phyloP scores from a whole-genome alignment of 2,329 filamentous ascomycete species.

The Chrysoporthe puriensis region DNA sequence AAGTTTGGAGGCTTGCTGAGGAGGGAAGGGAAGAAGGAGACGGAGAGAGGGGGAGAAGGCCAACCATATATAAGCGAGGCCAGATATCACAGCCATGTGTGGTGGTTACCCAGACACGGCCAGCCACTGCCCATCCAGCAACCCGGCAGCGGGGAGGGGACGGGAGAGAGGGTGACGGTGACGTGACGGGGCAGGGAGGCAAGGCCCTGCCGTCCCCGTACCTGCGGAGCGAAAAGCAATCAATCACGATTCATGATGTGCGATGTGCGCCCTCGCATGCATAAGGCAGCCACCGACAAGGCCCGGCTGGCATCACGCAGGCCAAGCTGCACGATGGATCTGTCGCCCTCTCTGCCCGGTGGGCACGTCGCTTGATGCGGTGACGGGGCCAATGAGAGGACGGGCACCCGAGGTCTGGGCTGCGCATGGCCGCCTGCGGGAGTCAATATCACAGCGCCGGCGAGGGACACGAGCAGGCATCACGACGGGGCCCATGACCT shows the following conservation, averaged over 20 bases:
- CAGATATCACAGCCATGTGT: constrained; percentile 38
- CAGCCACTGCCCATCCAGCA: constrained; percentile 11
- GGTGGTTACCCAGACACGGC: constrained; percentile 31
- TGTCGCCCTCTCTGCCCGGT: constrained; percentile 2
- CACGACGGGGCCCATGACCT: constrained; percentile 7
- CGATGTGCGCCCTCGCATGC: constrained; percentile 25
- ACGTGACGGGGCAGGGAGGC: constrained; percentile 22
- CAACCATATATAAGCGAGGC: constrained; percentile 46
- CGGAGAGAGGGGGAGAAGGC: constrained; percentile 41
- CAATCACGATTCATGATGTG: constrained; percentile 23
- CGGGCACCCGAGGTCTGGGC: constrained; percentile 13
- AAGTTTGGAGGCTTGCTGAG: constrained; percentile 67
- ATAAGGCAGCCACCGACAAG: constrained; percentile 18
- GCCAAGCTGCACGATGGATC: constrained; percentile 11
- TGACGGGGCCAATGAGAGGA: constrained; percentile 34
- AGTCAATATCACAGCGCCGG: constrained; percentile 34
- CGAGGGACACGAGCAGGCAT: not conserved
- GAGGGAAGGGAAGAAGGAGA: constrained; percentile 48
- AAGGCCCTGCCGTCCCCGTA: constrained; percentile 14
- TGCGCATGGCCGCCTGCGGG: constrained; percentile 17
- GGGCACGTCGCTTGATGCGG: constrained; percentile 30
- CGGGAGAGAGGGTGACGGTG: constrained; percentile 21
- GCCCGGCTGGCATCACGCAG: constrained; percentile 19
- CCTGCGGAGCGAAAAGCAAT: constrained; percentile 19
- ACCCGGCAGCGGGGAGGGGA: constrained; percentile 15